These are phyloP conservation scores for Trichoderma aggressivum DNA, from an alignment of 2,329 filamentous ascomycete genomes.

Conservation along the genomic window DNA sequence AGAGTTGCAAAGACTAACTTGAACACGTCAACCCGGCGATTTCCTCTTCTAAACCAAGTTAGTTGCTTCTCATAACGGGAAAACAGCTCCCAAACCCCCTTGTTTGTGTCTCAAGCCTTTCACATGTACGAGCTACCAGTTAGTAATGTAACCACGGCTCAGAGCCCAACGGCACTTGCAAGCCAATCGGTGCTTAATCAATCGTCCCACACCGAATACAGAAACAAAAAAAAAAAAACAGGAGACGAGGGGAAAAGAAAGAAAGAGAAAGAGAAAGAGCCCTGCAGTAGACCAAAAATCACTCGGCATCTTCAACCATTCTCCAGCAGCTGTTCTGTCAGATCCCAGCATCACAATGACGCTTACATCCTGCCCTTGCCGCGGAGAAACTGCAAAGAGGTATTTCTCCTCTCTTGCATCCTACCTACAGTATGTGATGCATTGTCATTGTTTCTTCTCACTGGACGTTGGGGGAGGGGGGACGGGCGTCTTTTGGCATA, in stretches of 20 bases:
- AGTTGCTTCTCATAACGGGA: neutral
- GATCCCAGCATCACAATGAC: neutral
- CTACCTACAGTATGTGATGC: neutral
- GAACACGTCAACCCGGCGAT: neutral
- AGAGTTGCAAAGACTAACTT: neutral
- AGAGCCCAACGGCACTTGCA: neutral
- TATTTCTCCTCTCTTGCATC: constrained; percentile 4
- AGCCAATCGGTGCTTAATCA: neutral
- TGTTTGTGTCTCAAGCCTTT: neutral
- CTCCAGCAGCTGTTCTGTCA: neutral
- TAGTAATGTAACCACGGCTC: neutral
- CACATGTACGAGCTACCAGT: neutral
- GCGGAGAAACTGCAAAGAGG: neutral
- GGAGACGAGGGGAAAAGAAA: neutral
- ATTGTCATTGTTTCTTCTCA: neutral
- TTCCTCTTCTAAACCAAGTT: neutral
- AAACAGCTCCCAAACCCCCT: neutral
- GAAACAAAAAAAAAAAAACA: neutral
- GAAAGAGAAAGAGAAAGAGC: neutral
- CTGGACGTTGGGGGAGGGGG: neutral
- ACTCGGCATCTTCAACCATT: neutral
- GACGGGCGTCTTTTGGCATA: neutral
- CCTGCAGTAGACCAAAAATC: neutral
- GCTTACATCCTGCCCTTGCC: neutral
- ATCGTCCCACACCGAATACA: neutral